A percentile compares a stretch with the other conserved stretches of the same genome.
Conservation (phyloP, 2,329 filamentous ascomycete species). For the Leptodontidium sp. region DNA sequence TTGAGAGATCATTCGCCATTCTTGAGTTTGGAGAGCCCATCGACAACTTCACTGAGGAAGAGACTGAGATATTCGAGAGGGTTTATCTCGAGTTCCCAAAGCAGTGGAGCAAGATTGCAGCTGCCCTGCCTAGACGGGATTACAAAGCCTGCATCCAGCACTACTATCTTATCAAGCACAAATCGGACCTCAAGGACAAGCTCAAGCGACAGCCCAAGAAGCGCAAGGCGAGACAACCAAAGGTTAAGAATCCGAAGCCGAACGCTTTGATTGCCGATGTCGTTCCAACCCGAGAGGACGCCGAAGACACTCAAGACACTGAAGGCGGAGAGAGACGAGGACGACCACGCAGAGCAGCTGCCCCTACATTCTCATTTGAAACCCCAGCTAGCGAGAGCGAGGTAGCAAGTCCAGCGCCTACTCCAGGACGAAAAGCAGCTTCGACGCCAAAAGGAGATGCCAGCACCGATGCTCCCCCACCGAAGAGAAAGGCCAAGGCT, state of each 20-base stretch:
- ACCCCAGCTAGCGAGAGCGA: constrained; percentile 68
- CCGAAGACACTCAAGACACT: constrained; percentile 48
- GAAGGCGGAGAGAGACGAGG: constrained; percentile 67
- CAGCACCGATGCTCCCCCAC: constrained; percentile 48
- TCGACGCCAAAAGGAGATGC: constrained; percentile 53
- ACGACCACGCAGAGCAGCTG: constrained; percentile 66
- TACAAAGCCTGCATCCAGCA: constrained; percentile 86
- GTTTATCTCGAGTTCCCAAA: constrained; percentile 80
- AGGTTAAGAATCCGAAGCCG: constrained; percentile 62
- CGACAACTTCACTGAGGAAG: constrained; percentile 78
- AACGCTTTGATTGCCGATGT: constrained; percentile 73
- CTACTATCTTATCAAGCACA: constrained; percentile 83
- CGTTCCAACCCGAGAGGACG: constrained; percentile 53
- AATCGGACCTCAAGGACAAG: constrained; percentile 79
- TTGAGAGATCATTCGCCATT: constrained; percentile 71
- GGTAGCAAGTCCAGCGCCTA: constrained; percentile 62
- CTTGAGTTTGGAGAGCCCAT: constrained; percentile 77
- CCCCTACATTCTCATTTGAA: constrained; percentile 76
- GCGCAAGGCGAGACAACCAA: constrained; percentile 55
- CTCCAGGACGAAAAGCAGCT: constrained; percentile 60
- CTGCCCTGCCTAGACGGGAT: constrained; percentile 70
- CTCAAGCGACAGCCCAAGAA: constrained; percentile 68
- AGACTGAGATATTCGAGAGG: constrained; percentile 75
- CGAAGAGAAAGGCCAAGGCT: constrained; percentile 49
- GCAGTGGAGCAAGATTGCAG: constrained; percentile 82